Base-by-base conservation (phyloP, 352 stramenopile genomes). In the Phytophthora citricola region DNA sequence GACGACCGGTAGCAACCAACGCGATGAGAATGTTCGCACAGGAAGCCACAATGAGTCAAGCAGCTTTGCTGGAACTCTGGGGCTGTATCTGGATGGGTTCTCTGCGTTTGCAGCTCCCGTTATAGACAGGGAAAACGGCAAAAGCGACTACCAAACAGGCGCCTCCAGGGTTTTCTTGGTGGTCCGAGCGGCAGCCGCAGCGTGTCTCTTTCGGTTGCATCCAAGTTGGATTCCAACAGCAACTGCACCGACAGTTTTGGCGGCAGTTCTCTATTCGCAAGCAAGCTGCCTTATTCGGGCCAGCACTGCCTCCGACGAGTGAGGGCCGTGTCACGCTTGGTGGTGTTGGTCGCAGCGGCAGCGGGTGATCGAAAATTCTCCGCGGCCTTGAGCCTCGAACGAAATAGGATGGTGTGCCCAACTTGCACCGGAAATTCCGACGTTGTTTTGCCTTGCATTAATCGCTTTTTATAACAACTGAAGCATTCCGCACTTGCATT, bases 271-370 rank as follows among this genome's bases (percentile, higher is more conserved):
- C 39, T 61, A 17, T 90, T 90, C 67, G 58, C 70, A 8, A 74
- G 60, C 22, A 68, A 71, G n/a, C 69, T 85, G 50, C 80, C 81
- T 52, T 88, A 11, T 88, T 88, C 41, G 75, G 48, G 40, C 43
- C 17, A 20, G 17, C 17, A 20, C 17, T 20, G 17, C 17, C 17
- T 20, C 17, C 17, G 17, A 20, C 17, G 20, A 63, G 31, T 50
- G 31, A 32, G 22, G 49, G 61, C 4, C 24, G 36, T 32, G 24
- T 44, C n/a, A 43, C 34, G 9, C 31, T 63, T 8, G 57, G 58
- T 27, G 34, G 40, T 24, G 54, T 57, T 22, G 66, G 71, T 39
- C 66, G 71, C 9, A 79, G 73, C 11, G 71, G 71, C 17, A 79
- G 71, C 52, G 60, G 71, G 6, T 54, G 62, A 26, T 58, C 58